Evolutionary conservation across 2,329 filamentous ascomycete species (phyloP), one percentile per base, ranked within the genome.

Genomic region (Fusarium stilboides): DNA sequence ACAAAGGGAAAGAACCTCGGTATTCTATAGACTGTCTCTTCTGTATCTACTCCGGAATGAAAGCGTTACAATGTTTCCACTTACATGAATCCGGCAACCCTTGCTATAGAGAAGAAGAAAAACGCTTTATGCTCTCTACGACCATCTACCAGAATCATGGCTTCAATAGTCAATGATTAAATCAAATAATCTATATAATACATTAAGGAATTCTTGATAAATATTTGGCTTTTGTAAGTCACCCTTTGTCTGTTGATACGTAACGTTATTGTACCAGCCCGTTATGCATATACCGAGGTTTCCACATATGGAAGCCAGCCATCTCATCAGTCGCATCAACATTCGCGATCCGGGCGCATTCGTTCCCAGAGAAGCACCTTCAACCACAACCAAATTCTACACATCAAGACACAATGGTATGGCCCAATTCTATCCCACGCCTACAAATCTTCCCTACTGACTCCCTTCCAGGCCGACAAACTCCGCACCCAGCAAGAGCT

Each of bases 401-500:
- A 28, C 55, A 69, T 37, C 28, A 26, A 45, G 17, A 51, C 44
- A 51, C 24, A 57, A 78, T 78, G 77, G 77, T 78, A 64, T 13
- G 8, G 12, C 8, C 33, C 24, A 45, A 8, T 24, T 14, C 4
- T 24, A 20, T 7, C 8, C 3, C 13, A 15, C 14, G 3, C 2
- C 7, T 17, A 14, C 3, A 14, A 36, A 34, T 39, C 19, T 31
- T 22, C 19, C 22, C 5, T 28, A 14, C 63, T 70, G 46, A 73
- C 58, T 14, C n/a, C 12, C 26, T 19, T 8, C 9, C 47, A 91
- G 96, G 96, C 96, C 81, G 96, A 99, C 85, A 99, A 99, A 84
- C 92, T 99, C 71, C 94, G 96, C 78, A 96, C 94, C 12, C 93
- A 97, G 75, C 96, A 99, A 82, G 96, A 99, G 81, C 94, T 99